Evolutionary conservation across 1,284 basidiomycete species (phyloP).

Genomic region (Rhizopogon parksii): DNA sequence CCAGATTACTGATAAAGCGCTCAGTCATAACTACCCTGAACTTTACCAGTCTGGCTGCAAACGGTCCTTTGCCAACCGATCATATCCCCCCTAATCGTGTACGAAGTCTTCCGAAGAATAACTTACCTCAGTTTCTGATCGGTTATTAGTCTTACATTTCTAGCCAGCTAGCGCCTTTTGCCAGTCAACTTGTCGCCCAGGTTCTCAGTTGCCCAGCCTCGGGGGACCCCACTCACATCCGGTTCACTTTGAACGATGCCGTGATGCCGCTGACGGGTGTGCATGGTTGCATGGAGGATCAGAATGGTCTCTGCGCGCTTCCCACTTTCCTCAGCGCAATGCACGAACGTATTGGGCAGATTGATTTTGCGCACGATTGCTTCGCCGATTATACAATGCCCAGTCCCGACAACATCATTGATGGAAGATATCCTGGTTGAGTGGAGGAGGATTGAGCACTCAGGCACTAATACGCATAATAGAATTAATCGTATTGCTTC

Average conservation of each 20-base stretch:
- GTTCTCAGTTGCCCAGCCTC: constrained; percentile 46
- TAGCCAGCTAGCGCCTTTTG: constrained; percentile 48
- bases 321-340: constrained; percentile 44
- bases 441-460: constrained; percentile 2
- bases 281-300: constrained; percentile 42
- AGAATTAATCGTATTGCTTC: no score
- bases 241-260: constrained; percentile 52
- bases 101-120: constrained; percentile 2
- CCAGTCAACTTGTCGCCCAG: constrained; percentile 51
- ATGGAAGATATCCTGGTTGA: constrained; percentile 31
- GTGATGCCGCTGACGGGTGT: constrained; percentile 59
- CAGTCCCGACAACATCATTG: constrained; percentile 32
- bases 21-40: constrained; percentile 54
- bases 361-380: constrained; percentile 38
- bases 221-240: constrained; percentile 37
- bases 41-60: constrained; percentile 49
- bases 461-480: no score
- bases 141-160: constrained; percentile 36
- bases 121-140: not conserved
- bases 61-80: constrained; percentile 49
- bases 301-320: constrained; percentile 52
- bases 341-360: constrained; percentile 39
- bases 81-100: constrained; percentile 52
- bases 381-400: constrained; percentile 38
- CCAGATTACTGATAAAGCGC: not conserved